Base-by-base conservation (phyloP, 148 eudicot species). In the Vaccinium macrocarpon region DNA sequence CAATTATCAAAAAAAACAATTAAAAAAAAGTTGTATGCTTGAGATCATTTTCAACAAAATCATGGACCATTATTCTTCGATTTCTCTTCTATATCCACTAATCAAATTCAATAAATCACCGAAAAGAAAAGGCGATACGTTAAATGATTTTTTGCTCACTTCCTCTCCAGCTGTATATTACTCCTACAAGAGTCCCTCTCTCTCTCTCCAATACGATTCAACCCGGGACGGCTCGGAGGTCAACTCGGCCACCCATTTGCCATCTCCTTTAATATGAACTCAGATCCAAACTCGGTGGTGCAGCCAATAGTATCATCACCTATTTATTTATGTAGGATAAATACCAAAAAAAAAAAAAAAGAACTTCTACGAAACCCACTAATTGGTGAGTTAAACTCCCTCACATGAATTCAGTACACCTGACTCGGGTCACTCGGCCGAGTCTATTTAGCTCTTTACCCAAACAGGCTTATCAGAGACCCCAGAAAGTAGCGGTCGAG, bases 141-240 rank as follows among this genome's bases (percentile, higher is more conserved):
- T 42, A 61, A 46, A 15, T 81, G 21, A 23, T 70, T 23, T 70
- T 25, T 3, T 9, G 19, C n/a, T 27, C 57, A 21, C 21, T 81
- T 50, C 16, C 75, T 49, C 49, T 10, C 66, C 12, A 0, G 70
- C 52, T 32, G 49, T 48, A 13, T 19, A 57, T 56, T 53, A n/a
- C n/a, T n/a, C n/a, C n/a, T n/a, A 19, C 80, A 59, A 27, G 21
- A 18, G 1, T 61, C 46, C 68, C 21, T 73, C 48, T 57, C 81
- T 48, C 76, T 78, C 50, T 76, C 23, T 71, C 55, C 13, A 83
- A 88, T 90, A 88, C 84, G 87, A 87, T 75, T 83, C 79, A 51
- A 88, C 88, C 84, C 89, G 89, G 95, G 93, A 92, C 90, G 94
- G 91, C 94, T 92, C 90, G 89, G 89, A 85, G 88, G 91, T 5